These are phyloP conservation scores for Metschnikowia orientalis DNA, from an alignment of 805 yeast species.

Conservation along the genomic window DNA sequence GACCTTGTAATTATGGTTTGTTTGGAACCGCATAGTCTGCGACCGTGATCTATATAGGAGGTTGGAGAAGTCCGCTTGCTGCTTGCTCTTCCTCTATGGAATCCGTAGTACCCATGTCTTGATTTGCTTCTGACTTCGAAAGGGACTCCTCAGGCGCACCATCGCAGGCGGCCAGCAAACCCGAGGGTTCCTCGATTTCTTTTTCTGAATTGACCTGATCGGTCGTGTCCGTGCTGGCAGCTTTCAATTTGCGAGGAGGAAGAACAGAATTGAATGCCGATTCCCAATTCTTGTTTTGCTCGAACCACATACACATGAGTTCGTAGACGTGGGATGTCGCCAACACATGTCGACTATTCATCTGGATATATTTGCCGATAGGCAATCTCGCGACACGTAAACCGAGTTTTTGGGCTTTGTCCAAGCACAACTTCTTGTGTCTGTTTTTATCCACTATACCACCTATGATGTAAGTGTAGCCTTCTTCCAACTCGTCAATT, in stretches of 20 bases:
- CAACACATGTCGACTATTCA: slow-evolving; percentile 82
- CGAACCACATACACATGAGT: slow-evolving; percentile 74
- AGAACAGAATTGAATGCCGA: slow-evolving; percentile 79
- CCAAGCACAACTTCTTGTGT: slow-evolving; percentile 70
- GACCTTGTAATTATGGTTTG: no score
- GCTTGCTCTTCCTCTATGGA: no score
- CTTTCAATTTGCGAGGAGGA: slow-evolving; percentile 64
- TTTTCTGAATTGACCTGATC: neutral
- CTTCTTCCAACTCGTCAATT: slow-evolving; percentile 58
- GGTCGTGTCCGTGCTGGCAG: slow-evolving; percentile 1
- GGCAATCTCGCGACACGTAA: slow-evolving; percentile 77
- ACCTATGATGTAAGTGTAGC: slow-evolving; percentile 80
- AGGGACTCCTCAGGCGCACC: no score
- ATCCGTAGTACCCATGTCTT: no score
- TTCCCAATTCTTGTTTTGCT: slow-evolving; percentile 70
- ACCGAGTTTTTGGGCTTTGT: slow-evolving; percentile 74
- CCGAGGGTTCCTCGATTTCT: neutral
- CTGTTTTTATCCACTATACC: slow-evolving; percentile 96
- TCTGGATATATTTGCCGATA: slow-evolving; percentile 73
- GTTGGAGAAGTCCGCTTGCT: no score
- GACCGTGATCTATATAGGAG: no score
- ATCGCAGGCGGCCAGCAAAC: no score
- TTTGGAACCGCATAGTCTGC: no score
- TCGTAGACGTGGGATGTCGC: slow-evolving; percentile 97
- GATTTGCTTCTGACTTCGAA: no score